Evolutionary conservation across 2,329 filamentous ascomycete genomes (phyloP), one percentile per base, ranked within the genome.

Genomic region (Aspergillus sp.): DNA sequence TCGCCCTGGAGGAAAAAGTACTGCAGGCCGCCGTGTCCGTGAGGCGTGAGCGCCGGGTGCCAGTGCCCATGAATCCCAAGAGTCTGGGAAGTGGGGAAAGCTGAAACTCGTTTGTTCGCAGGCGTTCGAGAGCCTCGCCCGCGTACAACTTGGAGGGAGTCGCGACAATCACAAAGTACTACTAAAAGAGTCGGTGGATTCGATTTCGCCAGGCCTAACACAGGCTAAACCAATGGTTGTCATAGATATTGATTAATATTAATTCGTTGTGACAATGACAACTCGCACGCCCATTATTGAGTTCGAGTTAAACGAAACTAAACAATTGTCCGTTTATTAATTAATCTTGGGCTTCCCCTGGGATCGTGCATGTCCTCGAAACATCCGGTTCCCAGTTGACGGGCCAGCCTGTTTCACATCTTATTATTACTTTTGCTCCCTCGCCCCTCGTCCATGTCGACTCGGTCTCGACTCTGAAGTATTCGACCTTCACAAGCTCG

Each of bases 41-140:
- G 45, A 35, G 27, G 27, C 45, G 45, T 35, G 45, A 35, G 27
- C 27, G 27, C 35, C 35, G 12, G 15, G 35, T n/a, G 14, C 14
- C 35, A 37, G 35, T 37, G 35, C 40, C 19, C 40, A 43, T 43
- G n/a, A 21, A 52, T 52, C 52, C 52, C 52, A 54, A 48, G 23
- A 40, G 44, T 47, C 44, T 54, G 52, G 52, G 33, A 54, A 54
- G 52, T 54, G 52, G 52, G 44, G 52, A 54, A 54, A 33, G 52
- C 52, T 54, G 52, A 54, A 54, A 54, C 52, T 54, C 43, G 35
- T 48, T 48, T 54, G 52, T 41, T 44, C 52, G 52, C 43, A 48
- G 52, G 43, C 21, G 52, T 54, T 54, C 52, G 35, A 48, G 43
- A 54, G 52, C 52, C 52, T 54, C 52, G 43, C 46, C 12, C 23